These are phyloP conservation scores for Colletotrichum brevisporum DNA, from an alignment of 2,329 filamentous ascomycete genomes.

Conservation along the genomic window DNA sequence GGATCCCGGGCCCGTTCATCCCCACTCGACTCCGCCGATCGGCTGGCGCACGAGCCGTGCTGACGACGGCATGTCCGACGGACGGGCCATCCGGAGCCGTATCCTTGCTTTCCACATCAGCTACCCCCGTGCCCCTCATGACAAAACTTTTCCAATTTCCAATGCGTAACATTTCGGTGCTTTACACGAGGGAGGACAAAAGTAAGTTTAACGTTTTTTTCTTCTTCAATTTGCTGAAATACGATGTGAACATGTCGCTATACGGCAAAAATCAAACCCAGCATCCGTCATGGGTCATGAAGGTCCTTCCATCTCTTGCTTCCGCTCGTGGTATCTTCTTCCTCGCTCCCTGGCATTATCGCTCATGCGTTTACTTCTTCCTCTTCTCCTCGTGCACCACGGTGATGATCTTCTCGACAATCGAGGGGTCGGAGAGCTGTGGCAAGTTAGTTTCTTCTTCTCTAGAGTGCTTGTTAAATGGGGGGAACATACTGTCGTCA, in stretches of 20 bases:
- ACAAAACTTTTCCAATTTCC: no score
- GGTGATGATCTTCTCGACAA: slow-evolving; percentile 91
- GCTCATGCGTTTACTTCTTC: slow-evolving; percentile 60
- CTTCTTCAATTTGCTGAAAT: slow-evolving; percentile 8
- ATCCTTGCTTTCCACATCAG: no score
- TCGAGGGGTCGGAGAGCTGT: slow-evolving; percentile 88
- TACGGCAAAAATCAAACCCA: slow-evolving; percentile 14
- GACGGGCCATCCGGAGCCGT: no score
- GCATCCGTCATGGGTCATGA: slow-evolving; percentile 4
- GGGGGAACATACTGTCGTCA: slow-evolving; percentile 79
- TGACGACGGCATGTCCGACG: slow-evolving; percentile 1
- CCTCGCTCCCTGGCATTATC: background rate
- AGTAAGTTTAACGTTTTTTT: slow-evolving; percentile 15
- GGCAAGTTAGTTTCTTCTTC: slow-evolving; percentile 31
- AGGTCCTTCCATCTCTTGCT: slow-evolving; percentile 10
- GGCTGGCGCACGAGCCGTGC: background rate
- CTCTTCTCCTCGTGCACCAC: slow-evolving; percentile 76
- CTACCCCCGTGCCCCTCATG: no score
- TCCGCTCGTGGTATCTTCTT: slow-evolving; percentile 31
- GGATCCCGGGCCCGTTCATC: background rate
- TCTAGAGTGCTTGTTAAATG: background rate
- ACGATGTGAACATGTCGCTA: slow-evolving; percentile 17
- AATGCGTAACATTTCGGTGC: no score
- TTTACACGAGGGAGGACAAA: background rate
- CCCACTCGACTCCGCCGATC: slow-evolving; percentile 7